These are phyloP conservation scores for Carex scoparia DNA, from an alignment of 176 grass and related monocot species.

Conservation along the genomic window DNA sequence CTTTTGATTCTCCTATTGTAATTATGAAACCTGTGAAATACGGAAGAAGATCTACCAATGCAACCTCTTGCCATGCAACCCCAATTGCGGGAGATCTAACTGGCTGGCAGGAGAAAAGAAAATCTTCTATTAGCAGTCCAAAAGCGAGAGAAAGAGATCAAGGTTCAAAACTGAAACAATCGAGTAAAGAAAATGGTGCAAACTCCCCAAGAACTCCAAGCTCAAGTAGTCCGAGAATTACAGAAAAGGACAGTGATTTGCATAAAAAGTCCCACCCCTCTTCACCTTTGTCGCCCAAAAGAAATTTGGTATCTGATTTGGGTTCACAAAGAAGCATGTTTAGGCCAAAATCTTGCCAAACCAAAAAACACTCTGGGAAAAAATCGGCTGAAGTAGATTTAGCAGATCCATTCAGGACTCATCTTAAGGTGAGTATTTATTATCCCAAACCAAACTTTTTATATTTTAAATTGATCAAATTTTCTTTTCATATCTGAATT, in stretches of 20 bases:
- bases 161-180: neutral
- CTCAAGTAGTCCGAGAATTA: conserved; percentile 50
- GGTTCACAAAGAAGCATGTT: conserved; percentile 19
- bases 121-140: conserved; percentile 21
- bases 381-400: conserved; percentile 19
- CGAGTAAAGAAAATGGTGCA: conserved; percentile 25
- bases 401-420: neutral
- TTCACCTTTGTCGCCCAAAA: conserved; percentile 36
- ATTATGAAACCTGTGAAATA: conserved; percentile 74
- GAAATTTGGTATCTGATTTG: conserved; percentile 21
- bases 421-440: neutral
- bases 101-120: conserved; percentile 6
- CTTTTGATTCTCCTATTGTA: conserved; percentile 68
- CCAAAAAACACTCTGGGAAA: neutral
- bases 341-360: conserved; percentile 7
- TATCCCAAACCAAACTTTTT: neutral
- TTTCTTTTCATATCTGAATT: conserved; percentile 7
- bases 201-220: conserved; percentile 43
- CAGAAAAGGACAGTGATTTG: conserved; percentile 48
- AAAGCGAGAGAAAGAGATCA: conserved; percentile 24
- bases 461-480: neutral
- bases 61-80: conserved; percentile 31
- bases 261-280: conserved; percentile 52
- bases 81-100: conserved; percentile 42
- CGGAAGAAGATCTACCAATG: conserved; percentile 27